phyloP scores from a whole-genome alignment of 768 basidiomycete genomes.

The Lactarius vividus region DNA sequence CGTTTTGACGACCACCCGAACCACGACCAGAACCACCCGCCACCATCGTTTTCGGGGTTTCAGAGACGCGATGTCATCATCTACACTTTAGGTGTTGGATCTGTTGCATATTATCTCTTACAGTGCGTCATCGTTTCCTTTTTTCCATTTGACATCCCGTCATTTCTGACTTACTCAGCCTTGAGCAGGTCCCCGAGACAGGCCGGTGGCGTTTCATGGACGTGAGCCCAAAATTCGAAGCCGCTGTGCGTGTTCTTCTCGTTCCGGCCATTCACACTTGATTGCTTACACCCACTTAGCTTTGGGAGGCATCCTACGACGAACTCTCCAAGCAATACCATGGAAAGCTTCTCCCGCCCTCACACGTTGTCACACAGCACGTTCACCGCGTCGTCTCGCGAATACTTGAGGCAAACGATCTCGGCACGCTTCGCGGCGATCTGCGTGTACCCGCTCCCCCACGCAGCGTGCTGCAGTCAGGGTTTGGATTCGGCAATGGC shows the following conservation, averaged over 20 bases:
- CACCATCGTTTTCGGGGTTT: not conserved
- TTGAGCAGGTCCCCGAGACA: constrained; percentile 84
- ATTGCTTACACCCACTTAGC: constrained; percentile 32
- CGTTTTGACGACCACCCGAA: constrained; percentile 22
- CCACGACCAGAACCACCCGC: not conserved
- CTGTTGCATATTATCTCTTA: constrained; percentile 32
- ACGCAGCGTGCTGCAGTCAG: constrained; percentile 27
- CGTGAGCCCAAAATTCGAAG: constrained; percentile 55
- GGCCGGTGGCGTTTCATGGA: constrained; percentile 91
- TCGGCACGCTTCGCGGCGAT: constrained; percentile 55
- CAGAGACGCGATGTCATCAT: constrained; percentile 25
- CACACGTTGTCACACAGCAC: constrained; percentile 62
- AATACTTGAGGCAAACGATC: constrained; percentile 67
- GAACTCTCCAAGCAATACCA: constrained; percentile 53
- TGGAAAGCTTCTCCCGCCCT: constrained; percentile 55
- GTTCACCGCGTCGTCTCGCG: constrained; percentile 67
- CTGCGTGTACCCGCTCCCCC: constrained; percentile 28
- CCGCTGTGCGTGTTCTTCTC: constrained; percentile 40
- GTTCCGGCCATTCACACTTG: not conserved
- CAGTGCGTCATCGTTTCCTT: constrained; percentile 32
- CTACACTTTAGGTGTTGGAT: constrained; percentile 22
- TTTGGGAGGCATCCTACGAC: constrained; percentile 43
- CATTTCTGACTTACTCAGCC: constrained; percentile 40
- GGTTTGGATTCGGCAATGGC: constrained; percentile 24
- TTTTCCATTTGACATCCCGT: not conserved